Evolutionary conservation across 2,329 filamentous ascomycete genomes (phyloP).

Genomic region (Davidsoniella neocaledoniae): DNA sequence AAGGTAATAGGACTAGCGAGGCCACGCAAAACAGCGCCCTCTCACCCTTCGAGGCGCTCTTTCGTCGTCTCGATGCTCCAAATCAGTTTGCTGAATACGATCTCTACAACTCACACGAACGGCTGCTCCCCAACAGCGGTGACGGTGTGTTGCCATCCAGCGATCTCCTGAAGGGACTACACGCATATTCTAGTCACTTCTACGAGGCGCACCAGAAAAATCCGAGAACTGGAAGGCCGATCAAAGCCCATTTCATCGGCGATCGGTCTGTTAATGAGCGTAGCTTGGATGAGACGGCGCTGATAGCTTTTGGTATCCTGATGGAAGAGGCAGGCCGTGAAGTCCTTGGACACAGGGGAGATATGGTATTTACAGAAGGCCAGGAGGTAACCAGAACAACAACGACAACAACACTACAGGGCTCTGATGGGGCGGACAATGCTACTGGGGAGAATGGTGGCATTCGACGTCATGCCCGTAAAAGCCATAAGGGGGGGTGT

Average conservation of each 20-base stretch:
- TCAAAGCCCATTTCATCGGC: slow-evolving; percentile 12
- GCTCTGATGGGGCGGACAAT: no score
- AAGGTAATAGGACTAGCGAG: neutral
- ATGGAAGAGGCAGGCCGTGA: slow-evolving; percentile 53
- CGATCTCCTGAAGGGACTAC: slow-evolving; percentile 51
- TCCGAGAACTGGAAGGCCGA: slow-evolving; percentile 8
- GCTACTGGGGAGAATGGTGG: no score
- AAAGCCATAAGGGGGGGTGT: no score
- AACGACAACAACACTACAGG: no score
- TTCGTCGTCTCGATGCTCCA: slow-evolving; percentile 46
- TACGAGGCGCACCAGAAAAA: slow-evolving; percentile 31
- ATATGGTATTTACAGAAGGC: slow-evolving; percentile 55
- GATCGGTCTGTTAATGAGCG: slow-evolving; percentile 28
- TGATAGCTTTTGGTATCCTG: slow-evolving; percentile 58
- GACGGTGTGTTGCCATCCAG: slow-evolving; percentile 43
- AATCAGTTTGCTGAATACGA: slow-evolving; percentile 53
- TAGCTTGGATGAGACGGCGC: slow-evolving; percentile 63
- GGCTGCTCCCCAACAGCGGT: slow-evolving; percentile 29
- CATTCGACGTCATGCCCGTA: no score
- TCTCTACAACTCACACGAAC: slow-evolving; percentile 49
- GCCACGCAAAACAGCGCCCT: slow-evolving; percentile 18
- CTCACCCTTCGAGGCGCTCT: slow-evolving; percentile 55
- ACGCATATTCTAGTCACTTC: slow-evolving; percentile 50
- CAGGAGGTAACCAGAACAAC: slow-evolving; percentile 15
- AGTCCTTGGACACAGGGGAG: slow-evolving; percentile 45